Base-by-base conservation (phyloP, 305 asterid species). In the Rubia occidens region DNA sequence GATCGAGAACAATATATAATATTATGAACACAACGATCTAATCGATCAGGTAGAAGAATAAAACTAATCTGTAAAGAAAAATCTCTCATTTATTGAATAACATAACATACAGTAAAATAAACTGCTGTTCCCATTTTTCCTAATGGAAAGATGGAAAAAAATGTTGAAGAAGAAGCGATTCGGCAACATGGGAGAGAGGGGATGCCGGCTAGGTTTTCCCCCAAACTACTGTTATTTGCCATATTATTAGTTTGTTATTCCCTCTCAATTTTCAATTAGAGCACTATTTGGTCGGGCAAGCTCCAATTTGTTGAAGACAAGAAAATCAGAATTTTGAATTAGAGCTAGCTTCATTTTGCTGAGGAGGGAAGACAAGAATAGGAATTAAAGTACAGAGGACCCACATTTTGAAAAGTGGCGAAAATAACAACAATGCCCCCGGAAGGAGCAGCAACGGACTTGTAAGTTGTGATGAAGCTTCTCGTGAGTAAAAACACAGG, bases 401-500 rank as follows among this genome's bases (percentile, higher is more conserved):
- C 20, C 47, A 37, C 32, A 45, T 54, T 40, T 32, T 53, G n/a
- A 49, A 11, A 44, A 64, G 53, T 54, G 11, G 47, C 2, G 74
- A 8, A 70, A 83, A 68, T 78, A 44, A 75, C 82, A 59, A 71
- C 8, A 71, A 11, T 66, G 26, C 44, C 77, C 84, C 81, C 59
- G 53, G 76, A 39, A 6, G 40, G 32, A 17, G 44, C 14, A 51
- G 40, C 49, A 63, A 74, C 86, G 80, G 66, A 70, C 59, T 54
- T n/a, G 68, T 64, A 64, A 64, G 68, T 64, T n/a, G 68, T 15
- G 68, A 58, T 71, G 44, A 49, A 63, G 80, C 81, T 68, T 75
- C 88, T 86, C 83, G 85, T 69, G 67, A 40, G 10, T 77, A 91
- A 86, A 88, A 53, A 53, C 59, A 78, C 68, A 76, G 82, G 69